A percentile compares a stretch with the other conserved stretches of the same genome.
Conservation (phyloP, 192 early-diverging fungal genomes). For the Obelidium mucronatum region DNA sequence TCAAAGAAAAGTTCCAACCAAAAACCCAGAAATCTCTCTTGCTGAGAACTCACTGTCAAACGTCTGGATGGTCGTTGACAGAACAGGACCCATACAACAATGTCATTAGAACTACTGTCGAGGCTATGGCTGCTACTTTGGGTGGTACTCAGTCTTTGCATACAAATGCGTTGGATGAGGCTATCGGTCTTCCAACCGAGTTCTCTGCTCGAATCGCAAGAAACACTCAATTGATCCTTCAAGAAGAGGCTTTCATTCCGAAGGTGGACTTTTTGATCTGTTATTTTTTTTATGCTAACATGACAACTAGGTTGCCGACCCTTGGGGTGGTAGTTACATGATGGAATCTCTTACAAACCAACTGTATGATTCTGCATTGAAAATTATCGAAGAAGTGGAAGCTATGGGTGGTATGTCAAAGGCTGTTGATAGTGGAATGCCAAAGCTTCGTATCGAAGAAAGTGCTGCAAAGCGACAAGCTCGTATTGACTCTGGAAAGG, state of each 20-base stretch:
- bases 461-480: conserved; percentile 87
- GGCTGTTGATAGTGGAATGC: conserved; percentile 87
- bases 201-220: conserved; percentile 87
- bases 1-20: conserved; percentile 87
- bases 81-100: conserved; percentile 95
- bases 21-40: conserved; percentile 79
- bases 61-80: conserved; percentile 90
- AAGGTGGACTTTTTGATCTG: conserved; percentile 43
- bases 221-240: conserved; percentile 90
- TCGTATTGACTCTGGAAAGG: conserved; percentile 86
- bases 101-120: conserved; percentile 85
- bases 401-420: conserved; percentile 90
- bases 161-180: conserved; percentile 92
- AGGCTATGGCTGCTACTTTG: conserved; percentile 91
- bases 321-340: conserved; percentile 93
- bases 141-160: conserved; percentile 93
- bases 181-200: conserved; percentile 85
- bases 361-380: conserved; percentile 72
- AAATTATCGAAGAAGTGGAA: conserved; percentile 82
- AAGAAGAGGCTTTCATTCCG: conserved; percentile 87
- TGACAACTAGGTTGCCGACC: conserved; percentile 75
- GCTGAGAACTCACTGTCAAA: conserved; percentile 90
- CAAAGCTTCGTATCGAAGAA: conserved; percentile 89
- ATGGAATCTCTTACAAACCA: conserved; percentile 90
- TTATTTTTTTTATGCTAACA: conserved; percentile 23